Evolutionary conservation across 2,329 filamentous ascomycete genomes (phyloP).

Genomic region (Ophiostoma montium): DNA sequence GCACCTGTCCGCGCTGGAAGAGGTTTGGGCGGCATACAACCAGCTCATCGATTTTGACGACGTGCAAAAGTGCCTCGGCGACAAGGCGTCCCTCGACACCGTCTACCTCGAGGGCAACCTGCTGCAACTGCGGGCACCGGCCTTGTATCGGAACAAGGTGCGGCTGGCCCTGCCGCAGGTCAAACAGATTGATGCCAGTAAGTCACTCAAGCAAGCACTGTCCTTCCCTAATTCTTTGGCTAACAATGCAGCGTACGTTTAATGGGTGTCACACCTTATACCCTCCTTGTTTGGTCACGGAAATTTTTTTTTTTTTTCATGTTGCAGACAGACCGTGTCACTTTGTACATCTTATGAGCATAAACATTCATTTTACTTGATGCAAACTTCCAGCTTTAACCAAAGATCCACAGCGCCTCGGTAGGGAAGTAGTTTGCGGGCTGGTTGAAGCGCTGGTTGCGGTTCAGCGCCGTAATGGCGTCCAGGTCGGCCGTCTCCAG

Average conservation of each 20-base stretch:
- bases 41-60: constrained; percentile 66
- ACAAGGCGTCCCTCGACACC: constrained; percentile 69
- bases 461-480: constrained; percentile 39
- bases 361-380: background rate
- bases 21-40: constrained; percentile 92
- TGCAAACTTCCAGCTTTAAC: constrained; percentile 22
- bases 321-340: too few species aligned
- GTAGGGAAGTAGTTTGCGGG: constrained; percentile 38
- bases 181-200: constrained; percentile 92
- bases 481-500: constrained; percentile 39
- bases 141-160: constrained; percentile 88
- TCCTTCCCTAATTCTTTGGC: background rate
- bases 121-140: constrained; percentile 63
- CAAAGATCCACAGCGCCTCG: constrained; percentile 44
- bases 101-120: constrained; percentile 97
- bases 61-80: constrained; percentile 58
- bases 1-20: constrained; percentile 58
- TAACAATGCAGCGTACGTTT: constrained; percentile 1
- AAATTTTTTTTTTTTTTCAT: too few species aligned
- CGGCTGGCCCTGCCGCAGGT: constrained; percentile 75
- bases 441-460: constrained; percentile 46
- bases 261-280: too few species aligned
- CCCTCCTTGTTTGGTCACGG: too few species aligned
- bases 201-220: too few species aligned
- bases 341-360: too few species aligned